Conservation (phyloP, 768 basidiomycete species). For the Mycena sanguinolenta region DNA sequence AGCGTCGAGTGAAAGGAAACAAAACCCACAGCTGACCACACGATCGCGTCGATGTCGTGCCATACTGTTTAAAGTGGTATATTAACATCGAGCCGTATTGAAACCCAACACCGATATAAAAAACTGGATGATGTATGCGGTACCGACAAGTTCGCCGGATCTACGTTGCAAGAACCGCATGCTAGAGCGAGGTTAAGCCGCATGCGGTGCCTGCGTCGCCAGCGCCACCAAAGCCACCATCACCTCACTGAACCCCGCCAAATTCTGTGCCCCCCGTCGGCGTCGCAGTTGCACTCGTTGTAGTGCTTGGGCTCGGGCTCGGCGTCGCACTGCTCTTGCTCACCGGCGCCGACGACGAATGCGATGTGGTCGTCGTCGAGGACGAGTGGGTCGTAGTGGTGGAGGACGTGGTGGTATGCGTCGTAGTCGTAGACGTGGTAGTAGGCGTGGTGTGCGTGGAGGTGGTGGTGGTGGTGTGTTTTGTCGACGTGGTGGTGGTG, state of each 20-base stretch:
- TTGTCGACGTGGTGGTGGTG: not conserved
- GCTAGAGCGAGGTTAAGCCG: constrained; percentile 1
- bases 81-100: too few species aligned
- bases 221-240: constrained; percentile 14
- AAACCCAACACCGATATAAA: too few species aligned
- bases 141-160: too few species aligned
- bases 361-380: not conserved
- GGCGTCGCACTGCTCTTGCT: constrained; percentile 4
- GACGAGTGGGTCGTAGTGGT: not conserved
- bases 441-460: not conserved
- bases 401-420: not conserved
- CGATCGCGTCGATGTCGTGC: too few species aligned
- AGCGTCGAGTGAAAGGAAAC: too few species aligned
- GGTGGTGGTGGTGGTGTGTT: too few species aligned
- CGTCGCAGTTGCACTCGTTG: not conserved
- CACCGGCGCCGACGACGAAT: not conserved
- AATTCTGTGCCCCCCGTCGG: constrained; percentile 8
- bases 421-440: not conserved
- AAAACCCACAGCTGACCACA: too few species aligned
- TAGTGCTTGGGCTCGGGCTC: not conserved
- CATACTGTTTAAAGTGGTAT: too few species aligned
- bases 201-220: constrained; percentile 15
- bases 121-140: too few species aligned
- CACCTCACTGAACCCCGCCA: constrained; percentile 21
- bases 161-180: too few species aligned